Conservation (phyloP, 768 basidiomycete genomes). For the Cyclocybe cylindracea region DNA sequence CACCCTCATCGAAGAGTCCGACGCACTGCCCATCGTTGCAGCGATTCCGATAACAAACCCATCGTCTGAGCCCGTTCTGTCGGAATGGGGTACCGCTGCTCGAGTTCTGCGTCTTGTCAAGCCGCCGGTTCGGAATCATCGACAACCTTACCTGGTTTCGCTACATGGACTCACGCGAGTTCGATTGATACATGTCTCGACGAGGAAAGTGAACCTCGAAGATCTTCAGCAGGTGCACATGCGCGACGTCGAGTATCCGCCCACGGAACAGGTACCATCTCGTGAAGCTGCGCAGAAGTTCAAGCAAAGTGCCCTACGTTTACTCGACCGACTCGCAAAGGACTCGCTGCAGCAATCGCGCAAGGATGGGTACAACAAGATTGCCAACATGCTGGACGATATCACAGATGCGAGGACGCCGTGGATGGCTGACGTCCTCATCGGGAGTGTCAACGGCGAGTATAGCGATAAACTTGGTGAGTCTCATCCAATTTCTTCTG, state of each 20-base stretch:
- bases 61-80: constrained; percentile 19
- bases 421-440: constrained; percentile 79
- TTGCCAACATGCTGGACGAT: constrained; percentile 74
- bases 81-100: constrained; percentile 70
- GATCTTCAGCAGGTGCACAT: constrained; percentile 31
- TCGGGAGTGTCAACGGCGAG: constrained; percentile 63
- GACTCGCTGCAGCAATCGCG: constrained; percentile 50
- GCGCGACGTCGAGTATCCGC: constrained; percentile 50
- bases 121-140: constrained; percentile 53
- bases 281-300: constrained; percentile 63
- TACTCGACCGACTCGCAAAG: constrained; percentile 65
- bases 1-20: constrained; percentile 67
- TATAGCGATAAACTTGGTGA: constrained; percentile 73
- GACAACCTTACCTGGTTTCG: constrained; percentile 67
- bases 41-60: constrained; percentile 47
- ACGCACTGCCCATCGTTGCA: constrained; percentile 40
- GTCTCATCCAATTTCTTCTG: constrained; percentile 18
- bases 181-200: constrained; percentile 41
- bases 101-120: constrained; percentile 70
- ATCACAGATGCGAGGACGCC: constrained; percentile 60
- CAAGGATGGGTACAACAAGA: constrained; percentile 69
- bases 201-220: constrained; percentile 26
- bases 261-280: constrained; percentile 46
- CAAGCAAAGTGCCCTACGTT: constrained; percentile 62
- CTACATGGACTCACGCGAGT: constrained; percentile 74